phyloP scores from a whole-genome alignment of 805 yeast genomes.

The Kodamaea neixiangensis region DNA sequence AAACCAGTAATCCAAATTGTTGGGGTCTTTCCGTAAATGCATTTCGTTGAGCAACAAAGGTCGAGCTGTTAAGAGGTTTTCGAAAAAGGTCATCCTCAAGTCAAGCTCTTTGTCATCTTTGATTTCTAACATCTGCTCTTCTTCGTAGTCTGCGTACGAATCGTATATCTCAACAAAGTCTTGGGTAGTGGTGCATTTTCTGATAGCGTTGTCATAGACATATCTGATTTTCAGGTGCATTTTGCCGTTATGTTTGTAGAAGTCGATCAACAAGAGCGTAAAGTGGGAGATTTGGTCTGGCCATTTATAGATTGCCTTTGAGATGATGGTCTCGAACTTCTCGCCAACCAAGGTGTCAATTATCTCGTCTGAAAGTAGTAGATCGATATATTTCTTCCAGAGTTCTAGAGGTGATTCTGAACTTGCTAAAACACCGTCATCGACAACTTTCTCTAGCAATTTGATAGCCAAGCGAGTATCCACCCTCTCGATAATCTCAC shows the following conservation, averaged over 20 bases:
- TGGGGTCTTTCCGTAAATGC: constrained; percentile 57
- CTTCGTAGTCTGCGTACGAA: constrained; percentile 61
- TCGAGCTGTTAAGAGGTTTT: constrained; percentile 56
- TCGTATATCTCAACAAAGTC: constrained; percentile 71
- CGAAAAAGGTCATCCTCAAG: constrained; percentile 49
- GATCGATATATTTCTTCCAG: constrained; percentile 48
- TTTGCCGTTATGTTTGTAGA: not conserved
- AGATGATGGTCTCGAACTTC: constrained; percentile 1
- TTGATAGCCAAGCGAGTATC: not conserved
- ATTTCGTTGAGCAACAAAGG: constrained; percentile 66
- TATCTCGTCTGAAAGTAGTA: constrained; percentile 26
- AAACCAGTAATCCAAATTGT: constrained; percentile 70
- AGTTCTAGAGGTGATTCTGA: constrained; percentile 50
- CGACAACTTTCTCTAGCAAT: not conserved
- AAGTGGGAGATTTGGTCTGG: constrained; percentile 62
- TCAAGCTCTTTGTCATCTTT: constrained; percentile 34
- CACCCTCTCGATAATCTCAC: not conserved
- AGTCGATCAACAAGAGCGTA: constrained; percentile 24
- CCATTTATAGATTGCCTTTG: constrained; percentile 27
- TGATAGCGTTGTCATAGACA: constrained; percentile 49
- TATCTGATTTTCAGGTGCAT: constrained; percentile 5
- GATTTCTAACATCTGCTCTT: constrained; percentile 28
- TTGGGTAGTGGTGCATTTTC: constrained; percentile 47
- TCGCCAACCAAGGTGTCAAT: not conserved
- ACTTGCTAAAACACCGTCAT: constrained; percentile 13